These are phyloP conservation scores for Backusella tarrabulga DNA, from an alignment of 192 early-diverging fungal genomes.

Conservation along the genomic window DNA sequence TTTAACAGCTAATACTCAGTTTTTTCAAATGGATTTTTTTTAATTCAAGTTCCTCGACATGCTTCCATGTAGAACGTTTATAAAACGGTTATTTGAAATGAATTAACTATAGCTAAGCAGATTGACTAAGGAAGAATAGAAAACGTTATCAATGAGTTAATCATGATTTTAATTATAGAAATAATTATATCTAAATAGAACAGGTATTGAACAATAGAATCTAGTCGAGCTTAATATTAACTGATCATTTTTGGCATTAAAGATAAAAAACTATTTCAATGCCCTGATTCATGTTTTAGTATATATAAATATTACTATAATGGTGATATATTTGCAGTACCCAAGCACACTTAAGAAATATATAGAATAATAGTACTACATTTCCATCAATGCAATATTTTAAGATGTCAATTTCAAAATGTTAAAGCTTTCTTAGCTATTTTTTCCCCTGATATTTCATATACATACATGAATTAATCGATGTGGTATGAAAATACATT, in stretches of 20 bases:
- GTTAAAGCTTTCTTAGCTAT: no score
- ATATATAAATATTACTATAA: no score
- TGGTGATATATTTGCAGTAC: no score
- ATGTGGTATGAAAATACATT: not conserved
- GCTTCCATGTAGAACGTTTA: not conserved
- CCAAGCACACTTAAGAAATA: no score
- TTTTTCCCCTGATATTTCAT: not conserved
- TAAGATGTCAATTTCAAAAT: no score
- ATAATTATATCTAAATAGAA: not conserved
- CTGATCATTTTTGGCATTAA: not conserved
- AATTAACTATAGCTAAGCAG: not conserved
- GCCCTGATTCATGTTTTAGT: no score
- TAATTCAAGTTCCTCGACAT: not conserved
- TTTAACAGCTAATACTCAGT: not conserved
- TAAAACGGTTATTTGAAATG: not conserved
- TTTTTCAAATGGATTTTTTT: not conserved
- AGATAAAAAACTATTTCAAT: no score
- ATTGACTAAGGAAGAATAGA: not conserved
- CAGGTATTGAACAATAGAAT: not conserved
- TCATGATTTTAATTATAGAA: not conserved
- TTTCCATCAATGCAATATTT: no score
- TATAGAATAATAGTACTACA: no score
- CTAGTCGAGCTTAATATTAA: not conserved
- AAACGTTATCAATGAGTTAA: not conserved
- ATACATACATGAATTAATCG: not conserved